Conservation (phyloP, 441 rosid species). For the Populus trichocarpa region DNA sequence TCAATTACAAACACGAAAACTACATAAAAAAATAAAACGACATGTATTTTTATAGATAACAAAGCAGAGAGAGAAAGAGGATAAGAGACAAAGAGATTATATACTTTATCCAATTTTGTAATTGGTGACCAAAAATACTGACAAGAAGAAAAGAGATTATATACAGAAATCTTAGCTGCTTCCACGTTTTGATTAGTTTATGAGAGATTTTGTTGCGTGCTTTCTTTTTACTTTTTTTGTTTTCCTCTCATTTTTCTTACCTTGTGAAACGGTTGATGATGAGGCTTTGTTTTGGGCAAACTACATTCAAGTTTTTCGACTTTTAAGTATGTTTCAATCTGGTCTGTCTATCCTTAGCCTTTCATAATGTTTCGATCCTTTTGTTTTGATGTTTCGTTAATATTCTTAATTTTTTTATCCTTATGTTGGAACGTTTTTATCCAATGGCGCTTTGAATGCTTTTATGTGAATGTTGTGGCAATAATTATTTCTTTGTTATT, state of each 20-base stretch:
- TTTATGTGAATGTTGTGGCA: too few relatives aligned
- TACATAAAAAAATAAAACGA: background rate
- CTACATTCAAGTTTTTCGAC: too few relatives aligned
- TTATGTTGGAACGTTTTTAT: too few relatives aligned
- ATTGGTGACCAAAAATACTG: background rate
- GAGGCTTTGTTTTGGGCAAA: too few relatives aligned
- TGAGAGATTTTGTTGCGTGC: background rate
- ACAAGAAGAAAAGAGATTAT: background rate
- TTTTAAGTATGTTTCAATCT: background rate
- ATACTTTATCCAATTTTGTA: background rate
- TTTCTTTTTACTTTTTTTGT: background rate
- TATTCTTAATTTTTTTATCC: too few relatives aligned
- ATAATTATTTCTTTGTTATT: too few relatives aligned
- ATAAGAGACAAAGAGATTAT: background rate
- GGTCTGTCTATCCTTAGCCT: background rate
- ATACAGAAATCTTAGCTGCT: background rate
- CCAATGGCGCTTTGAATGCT: too few relatives aligned
- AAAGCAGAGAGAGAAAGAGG: background rate
- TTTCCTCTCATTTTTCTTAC: too few relatives aligned
- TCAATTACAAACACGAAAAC: slow-evolving; percentile 13
- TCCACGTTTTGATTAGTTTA: background rate
- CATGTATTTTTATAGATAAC: background rate
- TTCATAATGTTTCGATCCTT: background rate
- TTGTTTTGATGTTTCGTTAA: too few relatives aligned
- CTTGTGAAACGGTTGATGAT: too few relatives aligned